These are phyloP conservation scores for Arthrobotrys entomopaga DNA, from an alignment of 2,329 filamentous ascomycete species.

Conservation along the genomic window DNA sequence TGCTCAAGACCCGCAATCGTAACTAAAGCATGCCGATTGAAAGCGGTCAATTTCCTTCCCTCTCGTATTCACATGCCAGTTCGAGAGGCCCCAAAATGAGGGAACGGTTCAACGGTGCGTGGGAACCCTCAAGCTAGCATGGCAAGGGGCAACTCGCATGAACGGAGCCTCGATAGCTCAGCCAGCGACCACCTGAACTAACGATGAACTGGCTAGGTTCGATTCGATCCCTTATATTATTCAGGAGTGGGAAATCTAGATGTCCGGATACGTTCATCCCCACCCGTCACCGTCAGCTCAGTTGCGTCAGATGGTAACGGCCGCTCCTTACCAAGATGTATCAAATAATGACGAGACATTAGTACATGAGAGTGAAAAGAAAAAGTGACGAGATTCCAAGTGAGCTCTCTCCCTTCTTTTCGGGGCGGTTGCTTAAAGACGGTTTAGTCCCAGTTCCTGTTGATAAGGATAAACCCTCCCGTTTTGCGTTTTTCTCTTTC, in stretches of 20 bases:
- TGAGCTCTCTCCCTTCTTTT: slow-evolving; percentile 13
- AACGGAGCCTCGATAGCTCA: background rate
- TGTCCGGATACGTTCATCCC: slow-evolving; percentile 42
- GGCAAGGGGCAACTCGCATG: background rate
- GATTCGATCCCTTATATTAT: background rate
- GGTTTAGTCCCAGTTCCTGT: no score
- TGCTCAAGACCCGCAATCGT: no score
- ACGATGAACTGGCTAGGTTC: background rate
- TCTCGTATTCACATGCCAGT: slow-evolving; percentile 46
- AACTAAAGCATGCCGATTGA: slow-evolving; percentile 21
- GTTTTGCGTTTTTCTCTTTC: no score
- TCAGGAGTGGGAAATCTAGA: slow-evolving; percentile 6
- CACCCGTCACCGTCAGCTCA: slow-evolving; percentile 46
- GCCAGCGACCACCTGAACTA: slow-evolving; percentile 27
- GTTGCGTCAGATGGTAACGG: no score
- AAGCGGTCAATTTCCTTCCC: background rate
- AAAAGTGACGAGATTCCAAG: slow-evolving; percentile 15
- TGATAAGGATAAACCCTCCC: no score
- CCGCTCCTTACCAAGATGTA: background rate
- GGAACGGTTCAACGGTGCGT: slow-evolving; percentile 14
- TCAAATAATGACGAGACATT: slow-evolving; percentile 16
- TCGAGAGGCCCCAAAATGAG: slow-evolving; percentile 1
- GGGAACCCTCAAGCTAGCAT: slow-evolving; percentile 15
- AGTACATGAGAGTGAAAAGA: slow-evolving; percentile 17
- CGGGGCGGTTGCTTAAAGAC: no score